phyloP scores from a whole-genome alignment of 2,329 filamentous ascomycete genomes.

The Pestalotiopsis sp. region DNA sequence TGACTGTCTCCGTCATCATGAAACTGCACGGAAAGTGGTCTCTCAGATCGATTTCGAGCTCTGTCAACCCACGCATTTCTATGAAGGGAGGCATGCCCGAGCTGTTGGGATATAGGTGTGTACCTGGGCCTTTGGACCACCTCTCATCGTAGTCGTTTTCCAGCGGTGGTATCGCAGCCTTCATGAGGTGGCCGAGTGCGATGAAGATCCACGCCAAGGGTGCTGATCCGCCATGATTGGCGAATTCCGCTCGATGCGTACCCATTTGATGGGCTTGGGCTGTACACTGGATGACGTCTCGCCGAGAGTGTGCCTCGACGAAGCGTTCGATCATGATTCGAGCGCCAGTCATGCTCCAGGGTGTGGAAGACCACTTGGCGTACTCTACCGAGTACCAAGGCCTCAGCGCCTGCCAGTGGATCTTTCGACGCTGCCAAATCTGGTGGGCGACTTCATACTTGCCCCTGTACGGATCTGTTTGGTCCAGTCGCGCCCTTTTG shows the following conservation, averaged over 20 bases:
- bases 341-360: slow-evolving; percentile 12
- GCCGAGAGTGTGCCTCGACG: slow-evolving; percentile 7
- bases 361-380: slow-evolving; percentile 5
- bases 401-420: background rate
- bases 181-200: slow-evolving; percentile 13
- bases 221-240: background rate
- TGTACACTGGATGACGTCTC: background rate
- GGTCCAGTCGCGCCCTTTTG: background rate
- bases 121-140: background rate
- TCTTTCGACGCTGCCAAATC: background rate
- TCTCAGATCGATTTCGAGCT: background rate
- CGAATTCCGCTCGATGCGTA: background rate
- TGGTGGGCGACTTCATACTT: background rate
- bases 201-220: slow-evolving; percentile 4
- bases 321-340: slow-evolving; percentile 11
- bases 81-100: background rate
- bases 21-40: background rate
- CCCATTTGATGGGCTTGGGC: background rate
- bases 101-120: slow-evolving; percentile 5
- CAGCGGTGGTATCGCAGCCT: slow-evolving; percentile 8
- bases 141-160: background rate
- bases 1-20: background rate
- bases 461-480: background rate
- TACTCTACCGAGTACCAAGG: slow-evolving; percentile 15
- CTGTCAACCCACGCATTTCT: background rate